Percentiles rank a stretch among this genome's conserved stretches.
Conservation (phyloP, 169 alveolate genomes). For the Babesia ovata region DNA sequence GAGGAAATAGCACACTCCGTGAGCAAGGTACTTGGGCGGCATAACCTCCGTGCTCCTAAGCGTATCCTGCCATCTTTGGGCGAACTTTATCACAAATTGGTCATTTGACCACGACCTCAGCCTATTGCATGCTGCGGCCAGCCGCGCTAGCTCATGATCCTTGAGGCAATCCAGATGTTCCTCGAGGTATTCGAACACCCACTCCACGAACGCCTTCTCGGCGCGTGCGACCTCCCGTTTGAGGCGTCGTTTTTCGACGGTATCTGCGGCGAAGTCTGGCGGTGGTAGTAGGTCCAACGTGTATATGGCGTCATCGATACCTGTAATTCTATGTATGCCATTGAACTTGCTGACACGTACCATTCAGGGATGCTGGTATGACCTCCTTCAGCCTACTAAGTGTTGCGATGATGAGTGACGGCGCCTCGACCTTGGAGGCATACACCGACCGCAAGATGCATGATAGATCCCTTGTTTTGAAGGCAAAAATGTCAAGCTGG, state of each 20-base stretch:
- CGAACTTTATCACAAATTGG: slow-evolving; percentile 15
- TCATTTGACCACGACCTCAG: slow-evolving; percentile 53
- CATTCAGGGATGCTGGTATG: slow-evolving; percentile 21
- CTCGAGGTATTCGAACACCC: slow-evolving; percentile 24
- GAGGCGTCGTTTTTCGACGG: slow-evolving; percentile 26
- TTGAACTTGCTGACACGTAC: neutral
- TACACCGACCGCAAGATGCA: slow-evolving; percentile 32
- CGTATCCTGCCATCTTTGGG: slow-evolving; percentile 12
- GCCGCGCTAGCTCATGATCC: slow-evolving; percentile 24
- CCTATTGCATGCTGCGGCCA: slow-evolving; percentile 58
- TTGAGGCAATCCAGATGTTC: slow-evolving; percentile 34
- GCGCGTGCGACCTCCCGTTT: slow-evolving; percentile 42
- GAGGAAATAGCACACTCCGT: slow-evolving; percentile 32
- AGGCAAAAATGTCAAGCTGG: neutral
- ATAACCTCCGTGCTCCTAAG: neutral
- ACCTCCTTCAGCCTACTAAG: slow-evolving; percentile 9
- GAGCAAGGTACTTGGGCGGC: slow-evolving; percentile 20
- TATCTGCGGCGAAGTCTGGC: slow-evolving; percentile 22
- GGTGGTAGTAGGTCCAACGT: slow-evolving; percentile 44
- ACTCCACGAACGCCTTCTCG: slow-evolving; percentile 43
- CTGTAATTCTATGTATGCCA: neutral
- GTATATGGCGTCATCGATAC: slow-evolving; percentile 25
- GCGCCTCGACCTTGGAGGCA: slow-evolving; percentile 14
- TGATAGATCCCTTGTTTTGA: slow-evolving; percentile 32
- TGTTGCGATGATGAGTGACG: neutral